Conservation (phyloP, 129 eudicot genomes). For the Sambucus nigra region DNA sequence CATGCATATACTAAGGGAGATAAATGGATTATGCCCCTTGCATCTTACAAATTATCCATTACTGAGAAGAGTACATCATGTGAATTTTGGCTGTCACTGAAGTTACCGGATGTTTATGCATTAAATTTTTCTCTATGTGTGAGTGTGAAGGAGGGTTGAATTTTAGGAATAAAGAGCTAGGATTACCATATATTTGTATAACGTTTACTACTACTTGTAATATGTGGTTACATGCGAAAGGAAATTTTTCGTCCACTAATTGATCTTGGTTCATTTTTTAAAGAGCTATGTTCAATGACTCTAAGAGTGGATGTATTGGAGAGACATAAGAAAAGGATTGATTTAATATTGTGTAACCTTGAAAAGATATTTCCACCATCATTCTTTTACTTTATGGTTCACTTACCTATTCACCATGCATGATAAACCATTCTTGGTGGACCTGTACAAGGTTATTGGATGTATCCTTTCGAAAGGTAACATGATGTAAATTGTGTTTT, state of each 20-base stretch:
- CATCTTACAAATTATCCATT: neutral
- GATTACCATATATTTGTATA: neutral
- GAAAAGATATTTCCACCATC: neutral
- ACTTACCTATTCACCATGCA: neutral
- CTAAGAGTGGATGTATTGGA: neutral
- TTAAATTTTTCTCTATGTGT: neutral
- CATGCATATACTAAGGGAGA: neutral
- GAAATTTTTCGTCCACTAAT: neutral
- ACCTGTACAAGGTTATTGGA: neutral
- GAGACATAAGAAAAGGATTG: neutral
- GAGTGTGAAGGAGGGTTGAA: neutral
- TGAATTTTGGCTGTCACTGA: neutral
- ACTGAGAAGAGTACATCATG: neutral
- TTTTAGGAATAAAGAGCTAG: neutral
- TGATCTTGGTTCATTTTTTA: neutral
- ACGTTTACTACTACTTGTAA: neutral
- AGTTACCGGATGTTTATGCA: neutral
- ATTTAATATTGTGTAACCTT: neutral
- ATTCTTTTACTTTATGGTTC: neutral
- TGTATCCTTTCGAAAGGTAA: neutral
- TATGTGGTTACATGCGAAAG: neutral
- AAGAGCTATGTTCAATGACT: neutral
- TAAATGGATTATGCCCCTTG: neutral
- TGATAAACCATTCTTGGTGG: neutral
- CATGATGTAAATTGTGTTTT: neutral